Conservation (phyloP, 2,329 filamentous ascomycete genomes). For the Alternaria burnsii region DNA sequence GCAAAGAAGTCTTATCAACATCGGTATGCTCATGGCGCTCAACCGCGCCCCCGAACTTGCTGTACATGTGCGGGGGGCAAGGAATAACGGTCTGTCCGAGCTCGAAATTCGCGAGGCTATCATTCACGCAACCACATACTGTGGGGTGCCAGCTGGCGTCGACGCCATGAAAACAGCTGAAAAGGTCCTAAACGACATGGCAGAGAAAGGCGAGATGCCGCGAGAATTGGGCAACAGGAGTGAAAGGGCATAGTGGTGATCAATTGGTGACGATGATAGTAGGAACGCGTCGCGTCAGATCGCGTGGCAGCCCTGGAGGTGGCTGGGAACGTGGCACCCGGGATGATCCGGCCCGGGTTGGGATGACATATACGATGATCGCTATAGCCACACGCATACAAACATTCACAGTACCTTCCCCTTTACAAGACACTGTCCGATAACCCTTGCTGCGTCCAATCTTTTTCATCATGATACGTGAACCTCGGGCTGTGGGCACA, state of each 20-base stretch:
- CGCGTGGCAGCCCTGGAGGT: background rate
- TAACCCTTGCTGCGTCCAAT: background rate
- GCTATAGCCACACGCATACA: background rate
- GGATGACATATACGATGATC: background rate
- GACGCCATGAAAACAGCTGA: constrained; percentile 64
- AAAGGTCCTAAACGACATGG: constrained; percentile 62
- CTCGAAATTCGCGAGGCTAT: constrained; percentile 69
- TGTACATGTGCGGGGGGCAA: constrained; percentile 68
- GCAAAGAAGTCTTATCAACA: constrained; percentile 69
- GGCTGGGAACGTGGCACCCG: background rate
- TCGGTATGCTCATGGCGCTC: constrained; percentile 70
- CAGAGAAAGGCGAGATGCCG: constrained; percentile 53
- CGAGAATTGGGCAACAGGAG: constrained; percentile 44
- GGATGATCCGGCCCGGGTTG: background rate
- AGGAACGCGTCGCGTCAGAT: background rate
- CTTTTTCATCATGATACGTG: background rate
- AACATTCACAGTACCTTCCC: background rate
- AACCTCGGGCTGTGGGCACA: background rate
- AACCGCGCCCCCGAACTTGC: constrained; percentile 68
- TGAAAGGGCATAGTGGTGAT: constrained; percentile 32
- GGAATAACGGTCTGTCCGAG: constrained; percentile 69
- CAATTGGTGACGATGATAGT: background rate
- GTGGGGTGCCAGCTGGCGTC: constrained; percentile 63
- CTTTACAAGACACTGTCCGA: background rate
- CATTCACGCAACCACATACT: constrained; percentile 61